Conservation (phyloP, 2,329 filamentous ascomycete species). For the Sporothrix luriei region DNA sequence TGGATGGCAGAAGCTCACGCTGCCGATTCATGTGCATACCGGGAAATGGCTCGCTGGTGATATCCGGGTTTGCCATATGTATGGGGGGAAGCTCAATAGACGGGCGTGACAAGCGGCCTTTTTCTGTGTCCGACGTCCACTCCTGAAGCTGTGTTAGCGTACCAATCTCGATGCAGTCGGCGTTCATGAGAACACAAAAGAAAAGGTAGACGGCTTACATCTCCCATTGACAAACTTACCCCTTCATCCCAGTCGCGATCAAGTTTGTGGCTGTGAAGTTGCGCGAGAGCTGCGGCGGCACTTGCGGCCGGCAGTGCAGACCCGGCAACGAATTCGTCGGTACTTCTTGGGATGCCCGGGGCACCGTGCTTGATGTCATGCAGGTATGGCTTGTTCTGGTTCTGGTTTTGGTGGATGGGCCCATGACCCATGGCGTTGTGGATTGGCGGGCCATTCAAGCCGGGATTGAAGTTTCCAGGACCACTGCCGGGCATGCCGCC, state of each 20-base stretch:
- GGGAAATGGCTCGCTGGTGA: constrained; percentile 74
- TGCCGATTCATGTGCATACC: constrained; percentile 62
- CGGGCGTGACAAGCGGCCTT: constrained; percentile 63
- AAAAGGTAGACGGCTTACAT: constrained; percentile 33
- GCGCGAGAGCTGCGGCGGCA: constrained; percentile 83
- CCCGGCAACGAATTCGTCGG: constrained; percentile 69
- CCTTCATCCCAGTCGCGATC: constrained; percentile 77
- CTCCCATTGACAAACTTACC: constrained; percentile 47
- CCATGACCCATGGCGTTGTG: constrained; percentile 19
- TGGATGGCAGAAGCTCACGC: constrained; percentile 79
- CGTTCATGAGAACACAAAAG: constrained; percentile 3
- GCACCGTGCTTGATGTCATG: constrained; percentile 66
- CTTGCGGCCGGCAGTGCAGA: constrained; percentile 68
- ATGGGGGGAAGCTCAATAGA: constrained; percentile 75
- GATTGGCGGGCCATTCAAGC: constrained; percentile 22
- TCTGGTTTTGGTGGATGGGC: constrained; percentile 38
- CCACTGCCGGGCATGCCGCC: constrained; percentile 25
- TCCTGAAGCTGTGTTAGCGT: constrained; percentile 53
- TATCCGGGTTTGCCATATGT: constrained; percentile 58
- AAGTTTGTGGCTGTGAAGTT: constrained; percentile 75
- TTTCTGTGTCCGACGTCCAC: constrained; percentile 71
- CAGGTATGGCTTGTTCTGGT: constrained; percentile 52
- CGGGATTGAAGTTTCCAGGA: constrained; percentile 6
- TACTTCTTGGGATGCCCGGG: constrained; percentile 67
- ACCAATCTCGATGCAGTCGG: background rate